Percentiles rank a stretch among this genome's conserved stretches.
phyloP scores from a whole-genome alignment of 1,284 basidiomycete species.

The Microbotryum violaceum region DNA sequence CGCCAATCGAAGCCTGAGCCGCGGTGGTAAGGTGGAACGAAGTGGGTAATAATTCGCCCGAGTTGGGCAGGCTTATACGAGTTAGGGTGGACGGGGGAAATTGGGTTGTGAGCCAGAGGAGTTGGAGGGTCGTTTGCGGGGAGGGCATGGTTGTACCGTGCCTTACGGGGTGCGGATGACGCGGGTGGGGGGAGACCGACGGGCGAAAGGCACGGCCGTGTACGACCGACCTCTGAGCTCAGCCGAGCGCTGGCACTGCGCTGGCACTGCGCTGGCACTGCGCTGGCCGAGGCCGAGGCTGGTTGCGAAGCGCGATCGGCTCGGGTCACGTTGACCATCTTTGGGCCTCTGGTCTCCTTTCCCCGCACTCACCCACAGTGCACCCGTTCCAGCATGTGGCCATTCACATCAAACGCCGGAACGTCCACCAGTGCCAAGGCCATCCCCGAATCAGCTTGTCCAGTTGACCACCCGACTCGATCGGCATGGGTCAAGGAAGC shows the following conservation, averaged over 20 bases:
- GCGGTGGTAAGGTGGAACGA: constrained; percentile 50
- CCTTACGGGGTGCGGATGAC: too few relatives aligned
- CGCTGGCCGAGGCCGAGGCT: too few relatives aligned
- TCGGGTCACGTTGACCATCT: background rate
- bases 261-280: too few relatives aligned
- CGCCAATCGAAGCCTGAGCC: constrained; percentile 44
- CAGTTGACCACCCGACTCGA: constrained; percentile 42
- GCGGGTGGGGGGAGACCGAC: too few relatives aligned
- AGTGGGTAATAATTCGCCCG: constrained; percentile 42
- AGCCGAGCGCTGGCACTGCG: too few relatives aligned
- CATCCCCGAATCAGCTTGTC: constrained; percentile 19
- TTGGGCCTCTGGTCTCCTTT: background rate
- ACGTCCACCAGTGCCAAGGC: background rate
- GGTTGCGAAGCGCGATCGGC: background rate
- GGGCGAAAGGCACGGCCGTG: too few relatives aligned
- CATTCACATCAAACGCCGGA: background rate
- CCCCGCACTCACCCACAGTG: background rate
- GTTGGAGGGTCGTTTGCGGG: too few relatives aligned
- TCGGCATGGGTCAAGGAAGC: constrained; percentile 40
- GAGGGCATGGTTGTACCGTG: too few relatives aligned
- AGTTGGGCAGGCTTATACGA: too few relatives aligned
- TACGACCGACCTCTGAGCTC: too few relatives aligned
- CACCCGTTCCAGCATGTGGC: constrained; percentile 8
- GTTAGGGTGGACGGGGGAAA: too few relatives aligned
- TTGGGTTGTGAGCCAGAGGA: too few relatives aligned